A percentile compares a stretch with the other conserved stretches of the same genome.
Conservation (phyloP, 2,329 filamentous ascomycete genomes). For the Phyllosticta citriasiana region DNA sequence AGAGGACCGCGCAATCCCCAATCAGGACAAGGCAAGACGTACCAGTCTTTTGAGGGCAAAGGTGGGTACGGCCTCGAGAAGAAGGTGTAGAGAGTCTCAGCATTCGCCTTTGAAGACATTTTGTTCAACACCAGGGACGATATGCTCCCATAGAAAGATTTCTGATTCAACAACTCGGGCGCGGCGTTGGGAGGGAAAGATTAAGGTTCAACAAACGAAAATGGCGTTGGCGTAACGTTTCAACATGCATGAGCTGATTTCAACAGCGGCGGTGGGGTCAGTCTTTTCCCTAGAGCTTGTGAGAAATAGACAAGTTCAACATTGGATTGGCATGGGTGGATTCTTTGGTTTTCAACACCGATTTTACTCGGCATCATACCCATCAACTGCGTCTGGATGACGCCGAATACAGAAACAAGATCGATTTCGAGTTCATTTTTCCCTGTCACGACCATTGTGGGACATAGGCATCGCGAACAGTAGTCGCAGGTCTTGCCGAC, state of each 20-base stretch:
- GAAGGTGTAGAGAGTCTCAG: background rate
- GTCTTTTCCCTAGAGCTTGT: background rate
- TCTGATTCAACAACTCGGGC: background rate
- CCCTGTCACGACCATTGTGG: too few relatives aligned
- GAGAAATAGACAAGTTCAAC: background rate
- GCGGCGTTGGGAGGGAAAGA: background rate
- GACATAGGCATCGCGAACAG: too few relatives aligned
- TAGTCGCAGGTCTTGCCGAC: background rate
- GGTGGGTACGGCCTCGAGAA: conserved; percentile 48
- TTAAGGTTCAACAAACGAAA: background rate
- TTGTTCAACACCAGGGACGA: background rate
- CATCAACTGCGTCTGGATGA: background rate
- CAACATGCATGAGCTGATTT: background rate
- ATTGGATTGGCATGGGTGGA: too few relatives aligned
- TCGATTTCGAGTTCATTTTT: too few relatives aligned
- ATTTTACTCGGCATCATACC: background rate
- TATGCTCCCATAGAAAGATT: background rate
- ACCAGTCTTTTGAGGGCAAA: conserved; percentile 46
- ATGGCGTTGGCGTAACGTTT: background rate
- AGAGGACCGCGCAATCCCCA: conserved; percentile 63
- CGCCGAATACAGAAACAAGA: too few relatives aligned
- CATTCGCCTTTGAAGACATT: background rate
- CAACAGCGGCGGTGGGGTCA: background rate
- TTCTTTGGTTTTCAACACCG: background rate
- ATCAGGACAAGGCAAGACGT: conserved; percentile 55